Conservation (phyloP, 768 basidiomycete species). For the Naematelia encephala region DNA sequence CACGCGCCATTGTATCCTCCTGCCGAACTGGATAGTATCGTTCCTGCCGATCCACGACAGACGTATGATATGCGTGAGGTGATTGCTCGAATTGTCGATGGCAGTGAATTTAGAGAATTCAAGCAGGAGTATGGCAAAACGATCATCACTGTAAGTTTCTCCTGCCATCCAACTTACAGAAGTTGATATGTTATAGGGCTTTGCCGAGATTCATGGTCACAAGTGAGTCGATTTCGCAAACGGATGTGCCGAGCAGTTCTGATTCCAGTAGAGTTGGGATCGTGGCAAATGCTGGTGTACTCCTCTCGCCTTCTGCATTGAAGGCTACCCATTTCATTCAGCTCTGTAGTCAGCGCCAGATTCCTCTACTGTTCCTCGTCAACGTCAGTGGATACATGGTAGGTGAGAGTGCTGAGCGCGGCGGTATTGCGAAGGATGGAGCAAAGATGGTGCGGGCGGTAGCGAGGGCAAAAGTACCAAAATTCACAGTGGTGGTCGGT, state of each 20-base stretch:
- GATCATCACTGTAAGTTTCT: slow-evolving; percentile 70
- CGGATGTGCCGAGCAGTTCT: too few relatives aligned
- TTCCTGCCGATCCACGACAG: slow-evolving; percentile 83
- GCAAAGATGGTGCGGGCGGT: slow-evolving; percentile 86
- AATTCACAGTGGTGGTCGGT: slow-evolving; percentile 86
- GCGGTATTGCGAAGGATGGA: slow-evolving; percentile 91
- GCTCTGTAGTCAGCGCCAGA: slow-evolving; percentile 83
- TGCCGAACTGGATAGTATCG: slow-evolving; percentile 82
- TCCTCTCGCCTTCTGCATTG: slow-evolving; percentile 87
- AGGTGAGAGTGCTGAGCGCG: slow-evolving; percentile 87
- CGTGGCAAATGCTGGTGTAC: slow-evolving; percentile 88
- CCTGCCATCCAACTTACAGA: too few relatives aligned
- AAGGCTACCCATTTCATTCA: slow-evolving; percentile 96
- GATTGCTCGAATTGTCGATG: slow-evolving; percentile 85
- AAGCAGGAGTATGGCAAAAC: slow-evolving; percentile 93
- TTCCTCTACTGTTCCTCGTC: slow-evolving; percentile 87
- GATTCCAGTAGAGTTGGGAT: slow-evolving; percentile 69
- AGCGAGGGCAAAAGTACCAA: slow-evolving; percentile 81
- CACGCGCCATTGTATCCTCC: slow-evolving; percentile 74
- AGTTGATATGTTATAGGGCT: slow-evolving; percentile 25
- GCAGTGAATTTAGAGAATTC: slow-evolving; percentile 87
- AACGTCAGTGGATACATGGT: slow-evolving; percentile 98
- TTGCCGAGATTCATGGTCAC: slow-evolving; percentile 46
- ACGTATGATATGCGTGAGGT: slow-evolving; percentile 92
- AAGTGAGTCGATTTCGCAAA: too few relatives aligned